Evolutionary conservation across 2,329 filamentous ascomycete species (phyloP).

Genomic region (Sarocladiaceae sp.): DNA sequence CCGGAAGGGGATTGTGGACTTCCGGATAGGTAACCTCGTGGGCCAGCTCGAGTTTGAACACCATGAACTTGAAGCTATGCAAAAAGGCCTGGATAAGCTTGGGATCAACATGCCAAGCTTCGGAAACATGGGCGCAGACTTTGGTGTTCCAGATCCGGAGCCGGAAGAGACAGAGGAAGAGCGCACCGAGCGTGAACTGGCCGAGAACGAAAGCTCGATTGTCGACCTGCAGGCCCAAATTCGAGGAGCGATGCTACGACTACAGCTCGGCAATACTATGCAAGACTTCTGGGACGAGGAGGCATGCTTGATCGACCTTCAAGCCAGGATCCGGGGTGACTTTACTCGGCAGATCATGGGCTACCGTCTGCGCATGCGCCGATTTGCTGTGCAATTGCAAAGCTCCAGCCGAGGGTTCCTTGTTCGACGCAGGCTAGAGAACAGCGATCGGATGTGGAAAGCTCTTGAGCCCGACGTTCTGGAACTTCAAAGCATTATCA

Average conservation of each 20-base stretch:
- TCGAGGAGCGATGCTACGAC: constrained; percentile 70
- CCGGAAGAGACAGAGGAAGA: constrained; percentile 88
- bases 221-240: constrained; percentile 82
- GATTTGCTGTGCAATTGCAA: constrained; percentile 74
- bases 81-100: constrained; percentile 93
- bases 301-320: constrained; percentile 69
- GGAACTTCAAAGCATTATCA: constrained; percentile 73
- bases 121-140: constrained; percentile 92
- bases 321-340: constrained; percentile 80
- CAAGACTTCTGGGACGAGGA: constrained; percentile 85
- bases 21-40: constrained; percentile 92
- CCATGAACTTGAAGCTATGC: constrained; percentile 92
- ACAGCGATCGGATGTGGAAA: constrained; percentile 62
- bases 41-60: constrained; percentile 96
- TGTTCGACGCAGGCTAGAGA: constrained; percentile 55
- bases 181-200: constrained; percentile 72
- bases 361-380: constrained; percentile 77
- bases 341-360: constrained; percentile 76
- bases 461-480: constrained; percentile 66
- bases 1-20: constrained; percentile 88
- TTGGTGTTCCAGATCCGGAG: constrained; percentile 71
- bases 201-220: constrained; percentile 66
- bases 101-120: constrained; percentile 97
- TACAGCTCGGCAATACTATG: constrained; percentile 77
- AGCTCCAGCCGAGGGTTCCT: constrained; percentile 71